Conservation (phyloP, 768 basidiomycete genomes). For the Suillus luteus region DNA sequence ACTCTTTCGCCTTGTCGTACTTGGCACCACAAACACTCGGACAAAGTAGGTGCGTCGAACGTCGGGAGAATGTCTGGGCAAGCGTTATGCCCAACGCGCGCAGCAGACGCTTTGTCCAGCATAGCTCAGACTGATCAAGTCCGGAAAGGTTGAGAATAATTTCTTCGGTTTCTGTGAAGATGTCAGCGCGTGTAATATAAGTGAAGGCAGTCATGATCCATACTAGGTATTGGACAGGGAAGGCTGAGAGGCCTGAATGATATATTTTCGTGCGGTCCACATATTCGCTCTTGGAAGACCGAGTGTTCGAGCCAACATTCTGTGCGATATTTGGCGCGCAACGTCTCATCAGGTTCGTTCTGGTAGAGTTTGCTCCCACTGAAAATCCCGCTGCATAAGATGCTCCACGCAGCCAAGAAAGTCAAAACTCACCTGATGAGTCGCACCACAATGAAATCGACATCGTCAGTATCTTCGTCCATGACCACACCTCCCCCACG, state of each 20-base stretch:
- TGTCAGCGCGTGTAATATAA: neutral
- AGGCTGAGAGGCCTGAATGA: slow-evolving; percentile 69
- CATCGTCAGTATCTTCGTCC: slow-evolving; percentile 47
- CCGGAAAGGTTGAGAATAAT: slow-evolving; percentile 74
- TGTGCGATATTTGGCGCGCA: slow-evolving; percentile 68
- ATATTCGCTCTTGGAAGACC: slow-evolving; percentile 73
- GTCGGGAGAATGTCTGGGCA: slow-evolving; percentile 60
- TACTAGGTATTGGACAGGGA: slow-evolving; percentile 60
- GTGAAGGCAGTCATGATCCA: slow-evolving; percentile 1
- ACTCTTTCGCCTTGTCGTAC: slow-evolving; percentile 75
- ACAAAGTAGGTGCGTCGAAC: slow-evolving; percentile 81
- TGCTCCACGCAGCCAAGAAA: neutral
- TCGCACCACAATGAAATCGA: slow-evolving; percentile 69
- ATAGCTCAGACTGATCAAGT: slow-evolving; percentile 66
- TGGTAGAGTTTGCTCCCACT: slow-evolving; percentile 73
- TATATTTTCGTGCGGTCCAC: slow-evolving; percentile 64
- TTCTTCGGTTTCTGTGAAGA: slow-evolving; percentile 50
- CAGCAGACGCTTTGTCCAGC: slow-evolving; percentile 64
- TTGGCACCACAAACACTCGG: slow-evolving; percentile 71
- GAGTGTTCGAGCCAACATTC: slow-evolving; percentile 95
- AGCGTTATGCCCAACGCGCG: slow-evolving; percentile 65
- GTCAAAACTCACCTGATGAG: slow-evolving; percentile 60
- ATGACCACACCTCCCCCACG: slow-evolving; percentile 54
- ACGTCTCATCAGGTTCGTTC: slow-evolving; percentile 50
- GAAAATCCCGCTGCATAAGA: slow-evolving; percentile 5